Evolutionary conservation across 768 basidiomycete genomes (phyloP).

Genomic region (Suillus spraguei): DNA sequence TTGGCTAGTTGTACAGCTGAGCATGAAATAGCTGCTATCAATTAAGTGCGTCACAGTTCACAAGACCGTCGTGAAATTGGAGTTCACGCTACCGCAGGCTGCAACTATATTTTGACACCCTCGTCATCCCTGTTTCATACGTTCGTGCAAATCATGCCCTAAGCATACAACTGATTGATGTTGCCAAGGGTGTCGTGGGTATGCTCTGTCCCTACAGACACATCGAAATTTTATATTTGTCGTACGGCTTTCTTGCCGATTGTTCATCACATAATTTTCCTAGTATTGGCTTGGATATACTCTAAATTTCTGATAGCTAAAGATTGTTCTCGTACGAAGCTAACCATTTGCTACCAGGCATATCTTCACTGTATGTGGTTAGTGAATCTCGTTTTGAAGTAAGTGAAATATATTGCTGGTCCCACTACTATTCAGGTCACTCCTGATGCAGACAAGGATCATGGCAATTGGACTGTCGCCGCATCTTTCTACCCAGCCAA

Average conservation of each 20-base stretch:
- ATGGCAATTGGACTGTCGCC: conserved; percentile 76
- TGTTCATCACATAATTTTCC: too few relatives aligned
- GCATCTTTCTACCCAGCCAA: conserved; percentile 85
- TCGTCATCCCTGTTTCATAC: conserved; percentile 92
- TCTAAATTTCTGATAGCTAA: neutral
- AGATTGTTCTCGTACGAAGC: neutral
- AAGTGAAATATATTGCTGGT: conserved; percentile 70
- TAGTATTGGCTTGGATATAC: neutral
- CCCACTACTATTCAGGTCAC: conserved; percentile 79
- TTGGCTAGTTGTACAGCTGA: conserved; percentile 93
- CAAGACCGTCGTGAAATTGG: conserved; percentile 78
- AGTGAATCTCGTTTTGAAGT: too few relatives aligned
- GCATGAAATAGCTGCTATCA: conserved; percentile 75
- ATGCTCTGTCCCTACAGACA: too few relatives aligned
- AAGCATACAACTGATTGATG: conserved; percentile 68
- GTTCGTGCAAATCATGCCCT: conserved; percentile 85
- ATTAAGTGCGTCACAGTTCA: conserved; percentile 70
- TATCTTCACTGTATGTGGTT: too few relatives aligned
- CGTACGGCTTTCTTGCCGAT: neutral
- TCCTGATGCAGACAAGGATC: conserved; percentile 70
- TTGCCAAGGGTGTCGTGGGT: conserved; percentile 80
- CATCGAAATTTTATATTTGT: neutral
- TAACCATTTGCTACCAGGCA: neutral
- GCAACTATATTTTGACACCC: conserved; percentile 70
- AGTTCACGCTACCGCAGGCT: conserved; percentile 83